Evolutionary conservation across 768 basidiomycete species (phyloP).

Genomic region (Cystoderma amianthinum): DNA sequence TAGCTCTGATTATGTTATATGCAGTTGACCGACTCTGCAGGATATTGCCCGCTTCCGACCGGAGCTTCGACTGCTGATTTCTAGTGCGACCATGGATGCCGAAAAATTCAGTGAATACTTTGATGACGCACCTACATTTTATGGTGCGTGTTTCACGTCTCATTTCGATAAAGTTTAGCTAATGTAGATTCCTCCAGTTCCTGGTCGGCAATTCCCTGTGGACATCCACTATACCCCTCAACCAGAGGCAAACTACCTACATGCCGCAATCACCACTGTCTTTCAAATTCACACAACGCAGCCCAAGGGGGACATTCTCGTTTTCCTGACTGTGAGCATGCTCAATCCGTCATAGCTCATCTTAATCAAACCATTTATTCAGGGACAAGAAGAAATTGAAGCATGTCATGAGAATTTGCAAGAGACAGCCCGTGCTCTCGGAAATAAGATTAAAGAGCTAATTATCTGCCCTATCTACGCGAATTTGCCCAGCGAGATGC

Average conservation of each 20-base stretch:
- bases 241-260: constrained; percentile 98
- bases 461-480: constrained; percentile 98
- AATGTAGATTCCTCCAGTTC: constrained; percentile 46
- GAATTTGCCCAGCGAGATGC: constrained; percentile 99
- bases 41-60: constrained; percentile 96
- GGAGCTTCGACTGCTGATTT: constrained; percentile 88
- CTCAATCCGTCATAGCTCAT: constrained; percentile 1
- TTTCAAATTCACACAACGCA: constrained; percentile 99
- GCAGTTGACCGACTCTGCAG: constrained; percentile 34
- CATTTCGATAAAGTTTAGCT: neutral
- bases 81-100: constrained; percentile 95
- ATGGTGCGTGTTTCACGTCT: constrained; percentile 43
- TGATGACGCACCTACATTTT: constrained; percentile 92
- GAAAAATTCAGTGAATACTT: constrained; percentile 98
- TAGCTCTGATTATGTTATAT: constrained; percentile 12
- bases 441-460: constrained; percentile 93
- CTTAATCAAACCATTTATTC: constrained; percentile 7
- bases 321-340: constrained; percentile 82
- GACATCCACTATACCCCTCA: constrained; percentile 99
- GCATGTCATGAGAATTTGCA: constrained; percentile 93
- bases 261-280: constrained; percentile 96
- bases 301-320: constrained; percentile 94
- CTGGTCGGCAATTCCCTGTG: constrained; percentile 94
- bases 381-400: constrained; percentile 99
- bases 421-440: constrained; percentile 90